These are phyloP conservation scores for Botrytis aclada DNA, from an alignment of 2,329 filamentous ascomycete genomes.

Conservation along the genomic window DNA sequence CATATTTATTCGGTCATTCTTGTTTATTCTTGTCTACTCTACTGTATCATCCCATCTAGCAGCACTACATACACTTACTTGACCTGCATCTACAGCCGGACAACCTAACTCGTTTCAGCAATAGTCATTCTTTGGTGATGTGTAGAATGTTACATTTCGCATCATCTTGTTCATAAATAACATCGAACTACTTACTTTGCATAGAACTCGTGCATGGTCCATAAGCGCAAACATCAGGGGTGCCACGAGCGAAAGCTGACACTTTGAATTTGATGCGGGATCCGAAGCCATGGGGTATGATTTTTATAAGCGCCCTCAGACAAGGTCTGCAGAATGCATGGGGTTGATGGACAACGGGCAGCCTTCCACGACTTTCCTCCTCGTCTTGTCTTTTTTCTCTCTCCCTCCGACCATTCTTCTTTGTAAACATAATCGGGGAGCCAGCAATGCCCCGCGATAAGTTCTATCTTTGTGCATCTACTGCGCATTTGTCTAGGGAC, in stretches of 20 bases:
- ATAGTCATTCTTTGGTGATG: slow-evolving; percentile 9
- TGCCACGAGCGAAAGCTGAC: slow-evolving; percentile 21
- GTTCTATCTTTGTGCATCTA: slow-evolving; percentile 37
- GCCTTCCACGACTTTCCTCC: slow-evolving; percentile 13
- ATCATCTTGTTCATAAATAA: slow-evolving; percentile 21
- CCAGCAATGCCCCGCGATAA: slow-evolving; percentile 37
- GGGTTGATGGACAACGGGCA: slow-evolving; percentile 18
- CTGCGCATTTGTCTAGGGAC: slow-evolving; percentile 30
- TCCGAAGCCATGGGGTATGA: slow-evolving; percentile 19
- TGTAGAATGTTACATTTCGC: slow-evolving; percentile 15
- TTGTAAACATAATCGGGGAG: slow-evolving; percentile 28
- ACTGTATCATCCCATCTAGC: slow-evolving; percentile 6
- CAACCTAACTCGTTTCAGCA: slow-evolving; percentile 11
- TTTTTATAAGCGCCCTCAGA: slow-evolving; percentile 21
- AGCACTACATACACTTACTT: slow-evolving; percentile 7
- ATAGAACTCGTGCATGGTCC: slow-evolving; percentile 10
- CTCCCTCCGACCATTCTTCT: slow-evolving; percentile 24
- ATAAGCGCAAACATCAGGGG: slow-evolving; percentile 22
- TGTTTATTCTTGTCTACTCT: slow-evolving; percentile 16
- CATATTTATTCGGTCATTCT: slow-evolving; percentile 13
- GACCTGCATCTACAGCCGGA: slow-evolving; percentile 16
- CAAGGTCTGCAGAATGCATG: slow-evolving; percentile 20
- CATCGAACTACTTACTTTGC: slow-evolving; percentile 7
- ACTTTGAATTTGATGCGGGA: slow-evolving; percentile 18
- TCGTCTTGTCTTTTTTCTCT: slow-evolving; percentile 15